These are phyloP conservation scores for Oidium heveae DNA, from an alignment of 2,329 filamentous ascomycete species.

Conservation along the genomic window DNA sequence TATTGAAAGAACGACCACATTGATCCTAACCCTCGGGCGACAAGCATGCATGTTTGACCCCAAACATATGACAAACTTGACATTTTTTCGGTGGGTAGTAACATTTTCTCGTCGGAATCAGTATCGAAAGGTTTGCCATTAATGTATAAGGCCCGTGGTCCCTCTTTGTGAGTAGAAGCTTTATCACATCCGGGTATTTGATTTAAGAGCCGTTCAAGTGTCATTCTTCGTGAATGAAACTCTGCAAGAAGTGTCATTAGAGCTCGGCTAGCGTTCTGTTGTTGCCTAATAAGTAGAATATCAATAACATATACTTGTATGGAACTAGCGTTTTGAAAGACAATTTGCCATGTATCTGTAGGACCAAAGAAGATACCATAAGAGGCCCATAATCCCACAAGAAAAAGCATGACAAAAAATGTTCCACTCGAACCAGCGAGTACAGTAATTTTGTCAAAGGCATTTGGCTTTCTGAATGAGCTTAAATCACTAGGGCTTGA, in stretches of 20 bases:
- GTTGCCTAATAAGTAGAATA: conserved; percentile 18
- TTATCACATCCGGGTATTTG: conserved; percentile 3
- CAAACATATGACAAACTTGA: conserved; percentile 3
- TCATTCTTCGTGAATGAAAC: conserved; percentile 14
- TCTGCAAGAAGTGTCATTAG: conserved; percentile 13
- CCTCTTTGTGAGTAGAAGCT: conserved; percentile 2
- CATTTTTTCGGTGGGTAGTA: not conserved
- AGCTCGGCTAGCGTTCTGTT: conserved; percentile 14
- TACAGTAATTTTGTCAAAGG: conserved; percentile 11
- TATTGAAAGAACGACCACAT: conserved; percentile 14
- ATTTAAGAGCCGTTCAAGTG: conserved; percentile 13
- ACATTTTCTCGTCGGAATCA: not conserved
- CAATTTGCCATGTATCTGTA: conserved; percentile 16
- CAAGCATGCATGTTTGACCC: conserved; percentile 3
- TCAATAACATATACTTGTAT: conserved; percentile 17
- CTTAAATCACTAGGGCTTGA: conserved; percentile 1
- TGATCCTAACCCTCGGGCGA: conserved; percentile 12
- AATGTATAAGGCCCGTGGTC: not conserved
- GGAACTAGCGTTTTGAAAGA: conserved; percentile 15
- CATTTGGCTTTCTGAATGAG: conserved; percentile 4
- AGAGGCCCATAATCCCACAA: conserved; percentile 13
- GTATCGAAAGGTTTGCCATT: not conserved
- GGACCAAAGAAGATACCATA: conserved; percentile 13
- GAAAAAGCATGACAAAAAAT: conserved; percentile 13
- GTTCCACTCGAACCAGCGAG: conserved; percentile 11